Conservation (phyloP, 192 early-diverging fungal genomes). For the Geranomyces variabilis region DNA sequence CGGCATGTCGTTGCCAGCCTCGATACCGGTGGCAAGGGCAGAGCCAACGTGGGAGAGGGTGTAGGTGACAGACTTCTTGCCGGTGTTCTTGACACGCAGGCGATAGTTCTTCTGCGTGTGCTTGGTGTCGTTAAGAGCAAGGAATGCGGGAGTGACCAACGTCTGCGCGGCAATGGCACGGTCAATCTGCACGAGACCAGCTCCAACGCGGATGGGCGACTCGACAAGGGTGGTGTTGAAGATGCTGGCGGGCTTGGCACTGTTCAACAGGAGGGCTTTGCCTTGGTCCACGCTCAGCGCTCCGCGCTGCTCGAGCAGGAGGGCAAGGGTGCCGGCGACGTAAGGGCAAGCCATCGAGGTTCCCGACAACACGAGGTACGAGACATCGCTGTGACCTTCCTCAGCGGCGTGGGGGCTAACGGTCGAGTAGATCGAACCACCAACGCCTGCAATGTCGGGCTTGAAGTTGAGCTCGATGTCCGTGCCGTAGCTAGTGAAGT, state of each 20-base stretch:
- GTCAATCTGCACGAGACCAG: constrained; percentile 75
- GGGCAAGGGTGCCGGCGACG: constrained; percentile 68
- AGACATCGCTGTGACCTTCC: not conserved
- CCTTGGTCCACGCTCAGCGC: constrained; percentile 21
- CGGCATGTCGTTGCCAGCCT: constrained; percentile 35
- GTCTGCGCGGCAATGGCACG: constrained; percentile 59
- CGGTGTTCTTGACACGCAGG: constrained; percentile 37
- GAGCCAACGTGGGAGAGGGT: constrained; percentile 22
- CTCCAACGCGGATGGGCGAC: constrained; percentile 70
- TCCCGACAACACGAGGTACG: constrained; percentile 49
- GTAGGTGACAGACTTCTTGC: constrained; percentile 24
- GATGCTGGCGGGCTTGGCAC: constrained; percentile 47
- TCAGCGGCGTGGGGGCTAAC: constrained; percentile 24
- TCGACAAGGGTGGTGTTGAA: constrained; percentile 48
- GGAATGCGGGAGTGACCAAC: constrained; percentile 51
- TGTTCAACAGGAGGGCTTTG: constrained; percentile 54
- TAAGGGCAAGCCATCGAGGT: constrained; percentile 86
- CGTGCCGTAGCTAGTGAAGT: constrained; percentile 76
- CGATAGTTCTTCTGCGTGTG: constrained; percentile 13
- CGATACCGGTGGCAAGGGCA: constrained; percentile 15
- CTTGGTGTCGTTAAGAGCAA: constrained; percentile 45
- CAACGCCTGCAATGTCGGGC: constrained; percentile 49
- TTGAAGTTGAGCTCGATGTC: constrained; percentile 69
- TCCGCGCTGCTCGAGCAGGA: constrained; percentile 61
- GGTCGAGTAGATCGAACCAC: constrained; percentile 42